These are phyloP conservation scores for Mariannaea elegans DNA, from an alignment of 2,329 filamentous ascomycete genomes.

Conservation along the genomic window DNA sequence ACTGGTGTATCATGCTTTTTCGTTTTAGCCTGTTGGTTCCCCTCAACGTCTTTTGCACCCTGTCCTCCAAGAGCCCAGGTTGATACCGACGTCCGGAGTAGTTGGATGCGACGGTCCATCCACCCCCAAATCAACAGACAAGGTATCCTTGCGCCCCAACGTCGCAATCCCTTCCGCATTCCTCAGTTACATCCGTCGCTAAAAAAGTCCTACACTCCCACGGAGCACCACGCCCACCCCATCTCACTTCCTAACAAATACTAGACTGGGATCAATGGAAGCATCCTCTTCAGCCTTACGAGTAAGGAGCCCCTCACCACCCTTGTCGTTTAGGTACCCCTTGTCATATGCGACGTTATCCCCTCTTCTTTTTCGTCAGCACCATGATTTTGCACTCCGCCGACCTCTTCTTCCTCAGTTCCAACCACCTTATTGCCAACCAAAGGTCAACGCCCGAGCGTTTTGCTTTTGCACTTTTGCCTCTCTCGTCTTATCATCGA, in stretches of 20 bases:
- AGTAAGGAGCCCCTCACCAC: slow-evolving; percentile 31
- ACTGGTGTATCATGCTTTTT: not conserved
- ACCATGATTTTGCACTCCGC: slow-evolving; percentile 13
- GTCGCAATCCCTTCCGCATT: slow-evolving; percentile 17
- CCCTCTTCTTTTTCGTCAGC: slow-evolving; percentile 19
- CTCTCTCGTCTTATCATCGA: slow-evolving; percentile 11
- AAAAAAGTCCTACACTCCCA: slow-evolving; percentile 19
- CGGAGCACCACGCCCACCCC: not conserved
- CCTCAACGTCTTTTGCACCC: no score
- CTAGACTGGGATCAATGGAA: slow-evolving; percentile 15
- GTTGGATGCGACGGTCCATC: no score
- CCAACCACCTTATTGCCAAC: not conserved
- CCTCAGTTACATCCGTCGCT: not conserved
- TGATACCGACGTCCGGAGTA: no score
- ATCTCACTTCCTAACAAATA: not conserved
- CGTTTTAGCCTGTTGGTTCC: not conserved
- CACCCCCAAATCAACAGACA: no score
- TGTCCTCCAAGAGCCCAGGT: no score
- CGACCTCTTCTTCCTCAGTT: not conserved
- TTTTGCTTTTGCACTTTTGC: not conserved
- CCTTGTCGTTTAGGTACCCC: slow-evolving; percentile 22
- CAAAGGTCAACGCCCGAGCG: no score
- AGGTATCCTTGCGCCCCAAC: not conserved
- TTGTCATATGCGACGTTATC: slow-evolving; percentile 26
- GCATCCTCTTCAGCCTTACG: slow-evolving; percentile 42